Evolutionary conservation across 371 early-diverging fungal genomes (phyloP).

Genomic region (Basidiobolus meristosporus): DNA sequence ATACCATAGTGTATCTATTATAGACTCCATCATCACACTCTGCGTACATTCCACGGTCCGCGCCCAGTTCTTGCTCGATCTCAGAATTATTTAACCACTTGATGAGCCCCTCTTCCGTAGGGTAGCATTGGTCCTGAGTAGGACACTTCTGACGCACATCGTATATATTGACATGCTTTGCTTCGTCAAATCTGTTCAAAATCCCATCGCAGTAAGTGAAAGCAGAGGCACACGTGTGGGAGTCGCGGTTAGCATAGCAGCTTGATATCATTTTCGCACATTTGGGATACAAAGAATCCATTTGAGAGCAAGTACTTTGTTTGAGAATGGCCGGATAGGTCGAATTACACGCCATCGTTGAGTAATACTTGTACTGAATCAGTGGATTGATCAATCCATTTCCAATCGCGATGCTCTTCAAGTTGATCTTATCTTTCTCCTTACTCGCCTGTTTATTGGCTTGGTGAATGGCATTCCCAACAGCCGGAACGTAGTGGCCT

Average conservation of each 20-base stretch:
- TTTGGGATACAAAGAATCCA: slow-evolving; percentile 48
- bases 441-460: slow-evolving; percentile 31
- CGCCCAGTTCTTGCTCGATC: slow-evolving; percentile 64
- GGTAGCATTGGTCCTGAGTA: slow-evolving; percentile 61
- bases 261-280: slow-evolving; percentile 56
- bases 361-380: slow-evolving; percentile 78
- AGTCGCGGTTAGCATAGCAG: slow-evolving; percentile 61
- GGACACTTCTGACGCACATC: slow-evolving; percentile 62
- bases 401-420: slow-evolving; percentile 66
- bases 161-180: slow-evolving; percentile 53
- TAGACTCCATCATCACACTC: slow-evolving; percentile 72
- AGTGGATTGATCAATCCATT: slow-evolving; percentile 84
- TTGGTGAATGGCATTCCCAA: slow-evolving; percentile 33
- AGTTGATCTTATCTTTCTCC: slow-evolving; percentile 24
- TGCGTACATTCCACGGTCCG: slow-evolving; percentile 34
- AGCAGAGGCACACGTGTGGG: slow-evolving; percentile 70
- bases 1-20: slow-evolving; percentile 50
- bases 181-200: slow-evolving; percentile 32
- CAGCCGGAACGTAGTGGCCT: slow-evolving; percentile 30
- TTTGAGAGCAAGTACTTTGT: slow-evolving; percentile 36
- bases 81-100: slow-evolving; percentile 53
- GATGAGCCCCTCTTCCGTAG: slow-evolving; percentile 56
- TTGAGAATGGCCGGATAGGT: slow-evolving; percentile 57
- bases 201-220: slow-evolving; percentile 70
- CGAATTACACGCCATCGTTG: slow-evolving; percentile 66